These are phyloP conservation scores for Daldinia vernicosa DNA, from an alignment of 495 filamentous ascomycete species.

Conservation along the genomic window DNA sequence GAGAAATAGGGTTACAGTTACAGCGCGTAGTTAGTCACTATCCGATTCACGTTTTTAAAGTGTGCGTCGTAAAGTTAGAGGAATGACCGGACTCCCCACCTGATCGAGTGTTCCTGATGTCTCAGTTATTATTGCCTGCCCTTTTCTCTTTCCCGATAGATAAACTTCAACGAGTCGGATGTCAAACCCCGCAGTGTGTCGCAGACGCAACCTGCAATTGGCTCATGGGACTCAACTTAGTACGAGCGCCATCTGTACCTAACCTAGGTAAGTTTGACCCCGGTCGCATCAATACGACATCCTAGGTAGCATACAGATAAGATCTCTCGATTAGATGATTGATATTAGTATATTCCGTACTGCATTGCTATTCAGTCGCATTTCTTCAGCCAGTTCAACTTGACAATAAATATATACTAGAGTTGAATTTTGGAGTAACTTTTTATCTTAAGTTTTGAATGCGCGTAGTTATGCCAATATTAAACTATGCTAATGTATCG, in stretches of 20 bases:
- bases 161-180: constrained; percentile 31
- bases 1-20: constrained; percentile 28
- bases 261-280: background rate
- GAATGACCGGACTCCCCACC: constrained; percentile 7
- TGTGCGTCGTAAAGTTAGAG: constrained; percentile 3
- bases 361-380: too few species aligned
- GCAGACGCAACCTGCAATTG: constrained; percentile 12
- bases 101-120: background rate
- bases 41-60: constrained; percentile 13
- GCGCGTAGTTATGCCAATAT: too few species aligned
- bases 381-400: too few species aligned
- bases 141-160: constrained; percentile 1
- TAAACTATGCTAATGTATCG: too few species aligned
- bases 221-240: background rate
- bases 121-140: background rate
- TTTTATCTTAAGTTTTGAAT: too few species aligned
- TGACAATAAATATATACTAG: too few species aligned
- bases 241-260: constrained; percentile 1
- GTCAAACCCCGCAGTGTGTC: constrained; percentile 31
- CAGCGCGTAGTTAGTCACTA: constrained; percentile 20
- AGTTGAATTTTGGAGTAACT: too few species aligned
- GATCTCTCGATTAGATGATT: too few species aligned
- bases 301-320: background rate
- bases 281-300: constrained; percentile 17
- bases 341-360: too few species aligned